Percentiles rank a stretch among this genome's conserved stretches.
Conservation (phyloP, 2,329 filamentous ascomycete genomes). For the Cladosporium sp. region DNA sequence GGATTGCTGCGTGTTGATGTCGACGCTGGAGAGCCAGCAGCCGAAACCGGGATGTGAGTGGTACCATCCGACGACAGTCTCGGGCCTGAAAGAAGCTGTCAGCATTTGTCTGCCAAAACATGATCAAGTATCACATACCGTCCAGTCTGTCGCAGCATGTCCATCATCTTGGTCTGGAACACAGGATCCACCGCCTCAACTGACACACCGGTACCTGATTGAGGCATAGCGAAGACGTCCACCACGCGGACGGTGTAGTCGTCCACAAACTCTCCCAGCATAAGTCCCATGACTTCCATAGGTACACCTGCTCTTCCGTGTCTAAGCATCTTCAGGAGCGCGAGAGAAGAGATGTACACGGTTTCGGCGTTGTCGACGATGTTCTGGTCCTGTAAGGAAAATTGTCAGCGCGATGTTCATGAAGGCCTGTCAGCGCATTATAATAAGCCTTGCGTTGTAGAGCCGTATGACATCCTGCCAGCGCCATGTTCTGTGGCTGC, state of each 20-base stretch:
- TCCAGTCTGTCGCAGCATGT: constrained; percentile 97
- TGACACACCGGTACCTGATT: constrained; percentile 95
- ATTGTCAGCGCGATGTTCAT: constrained; percentile 13
- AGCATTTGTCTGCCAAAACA: constrained; percentile 3
- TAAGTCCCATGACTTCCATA: constrained; percentile 99
- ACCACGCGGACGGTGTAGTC: constrained; percentile 98
- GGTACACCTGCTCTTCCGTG: constrained; percentile 96
- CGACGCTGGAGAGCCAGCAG: constrained; percentile 97
- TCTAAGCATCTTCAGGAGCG: constrained; percentile 96
- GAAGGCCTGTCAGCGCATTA: neutral
- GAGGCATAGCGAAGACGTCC: constrained; percentile 98
- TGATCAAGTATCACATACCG: constrained; percentile 53
- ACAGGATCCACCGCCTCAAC: constrained; percentile 98
- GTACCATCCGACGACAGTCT: constrained; percentile 98
- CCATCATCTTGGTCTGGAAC: constrained; percentile 99
- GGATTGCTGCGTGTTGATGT: constrained; percentile 99
- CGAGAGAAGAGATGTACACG: constrained; percentile 97
- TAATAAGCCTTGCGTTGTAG: constrained; percentile 2
- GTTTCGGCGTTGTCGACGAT: constrained; percentile 99
- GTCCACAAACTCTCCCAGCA: constrained; percentile 98
- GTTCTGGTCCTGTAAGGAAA: constrained; percentile 71
- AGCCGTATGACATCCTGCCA: neutral
- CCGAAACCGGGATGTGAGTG: constrained; percentile 99
- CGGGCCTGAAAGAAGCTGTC: constrained; percentile 57
- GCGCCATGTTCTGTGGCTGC: neutral